These are phyloP conservation scores for Adansonia grandidieri DNA, from an alignment of 441 rosid species.

Conservation along the genomic window DNA sequence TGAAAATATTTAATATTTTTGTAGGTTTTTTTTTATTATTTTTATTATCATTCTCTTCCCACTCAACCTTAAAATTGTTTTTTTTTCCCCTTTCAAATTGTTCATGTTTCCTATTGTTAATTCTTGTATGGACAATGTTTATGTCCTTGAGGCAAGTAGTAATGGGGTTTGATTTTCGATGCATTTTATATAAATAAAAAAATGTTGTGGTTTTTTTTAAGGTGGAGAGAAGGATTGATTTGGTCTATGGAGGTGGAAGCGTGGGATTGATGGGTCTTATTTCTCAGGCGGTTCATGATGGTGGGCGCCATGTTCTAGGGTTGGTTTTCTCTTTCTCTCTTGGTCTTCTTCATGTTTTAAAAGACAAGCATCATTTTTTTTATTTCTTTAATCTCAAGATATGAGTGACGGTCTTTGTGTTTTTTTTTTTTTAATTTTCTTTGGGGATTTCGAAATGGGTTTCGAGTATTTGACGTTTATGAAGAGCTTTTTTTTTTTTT, in stretches of 20 bases:
- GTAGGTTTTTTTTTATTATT: conserved; percentile 29
- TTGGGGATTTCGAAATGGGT: conserved; percentile 1
- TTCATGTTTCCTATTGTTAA: background rate
- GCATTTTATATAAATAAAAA: conserved; percentile 16
- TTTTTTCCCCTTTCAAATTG: background rate
- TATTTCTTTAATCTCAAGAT: conserved; percentile 2
- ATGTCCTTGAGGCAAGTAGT: conserved; percentile 31
- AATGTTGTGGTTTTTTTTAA: conserved; percentile 39
- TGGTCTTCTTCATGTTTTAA: conserved; percentile 26
- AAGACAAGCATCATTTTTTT: conserved; percentile 34
- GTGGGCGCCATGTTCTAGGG: conserved; percentile 99
- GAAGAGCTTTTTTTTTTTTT: background rate
- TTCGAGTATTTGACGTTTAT: background rate
- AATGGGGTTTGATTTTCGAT: conserved; percentile 47
- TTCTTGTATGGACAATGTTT: background rate
- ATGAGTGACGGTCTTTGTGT: background rate
- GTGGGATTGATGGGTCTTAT: conserved; percentile 98
- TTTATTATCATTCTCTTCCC: background rate
- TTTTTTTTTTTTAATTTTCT: background rate
- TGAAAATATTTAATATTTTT: conserved; percentile 30
- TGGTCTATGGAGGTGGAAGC: conserved; percentile 99
- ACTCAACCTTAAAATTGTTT: conserved; percentile 34
- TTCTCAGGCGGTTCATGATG: conserved; percentile 98
- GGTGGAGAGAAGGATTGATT: conserved; percentile 95
- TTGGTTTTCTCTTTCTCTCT: conserved; percentile 49